Base-by-base conservation (phyloP, 176 grass and related monocot genomes). In the Carex littledalei region DNA sequence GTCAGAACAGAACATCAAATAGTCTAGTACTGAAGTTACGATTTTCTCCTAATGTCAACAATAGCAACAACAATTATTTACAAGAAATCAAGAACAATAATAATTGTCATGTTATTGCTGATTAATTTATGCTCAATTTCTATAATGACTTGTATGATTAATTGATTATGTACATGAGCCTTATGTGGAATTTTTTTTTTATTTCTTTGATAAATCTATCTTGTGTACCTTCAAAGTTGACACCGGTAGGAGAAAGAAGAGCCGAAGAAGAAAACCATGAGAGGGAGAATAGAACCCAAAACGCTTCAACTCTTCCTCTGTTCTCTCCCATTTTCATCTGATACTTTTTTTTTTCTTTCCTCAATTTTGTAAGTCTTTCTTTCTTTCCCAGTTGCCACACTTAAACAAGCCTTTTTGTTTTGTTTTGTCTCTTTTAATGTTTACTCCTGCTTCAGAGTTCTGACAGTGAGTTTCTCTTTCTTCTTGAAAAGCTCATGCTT, bases 171-270 rank as follows among this genome's bases (percentile, higher is more conserved):
- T 14, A 31, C 63, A 65, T 65, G 63, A 12, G 22, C 22, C 62
- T 26, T 26, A 21, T 64, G 21, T 26, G 29, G 62, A 9, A 64
- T 9, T 15, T 66, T 41, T 41, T 9, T 6, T 10, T n/a, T 26
- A 1, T 64, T 5, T 47, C 45, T 47, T 10, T 47, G 45, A 47
- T 47, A 47, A 47, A 47, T 47, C 2, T 43, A 32, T 50, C n/a
- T 8, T 41, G 16, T 54, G 17, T 61, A 88, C 87, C 87, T 85
- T 88, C 87, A 80, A 80, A 88, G 71, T 88, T 88, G 20, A 88
- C 87, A 62, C 87, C 87, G 71, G 83, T 85, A 26, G 87, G 74
- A 78, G 87, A 85, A 29, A 88, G 81, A 63, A 88, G 52, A 80
- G 82, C 87, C 67, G 34, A 6, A 11, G 82, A 64, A 72, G 9